These are phyloP conservation scores for Amanita polypyramis DNA, from an alignment of 768 basidiomycete species.

Conservation along the genomic window DNA sequence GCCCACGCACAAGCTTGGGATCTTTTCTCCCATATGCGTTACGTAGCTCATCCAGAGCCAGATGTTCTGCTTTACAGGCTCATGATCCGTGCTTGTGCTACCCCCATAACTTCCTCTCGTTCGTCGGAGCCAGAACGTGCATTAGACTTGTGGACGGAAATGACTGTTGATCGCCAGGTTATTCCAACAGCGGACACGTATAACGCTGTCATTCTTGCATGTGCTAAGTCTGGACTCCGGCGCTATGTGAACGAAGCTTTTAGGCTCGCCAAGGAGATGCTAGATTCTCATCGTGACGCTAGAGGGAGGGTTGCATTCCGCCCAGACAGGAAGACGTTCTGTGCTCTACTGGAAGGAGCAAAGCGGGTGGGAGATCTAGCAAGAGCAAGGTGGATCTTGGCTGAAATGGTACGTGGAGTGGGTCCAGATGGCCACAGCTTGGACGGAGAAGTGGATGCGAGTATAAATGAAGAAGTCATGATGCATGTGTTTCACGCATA, in stretches of 20 bases:
- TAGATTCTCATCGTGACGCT: conserved; percentile 65
- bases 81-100: conserved; percentile 86
- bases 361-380: conserved; percentile 79
- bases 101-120: conserved; percentile 29
- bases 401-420: conserved; percentile 55
- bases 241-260: conserved; percentile 74
- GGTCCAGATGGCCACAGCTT: conserved; percentile 13
- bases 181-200: conserved; percentile 62
- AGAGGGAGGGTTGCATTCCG: conserved; percentile 39
- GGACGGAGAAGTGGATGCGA: conserved; percentile 16
- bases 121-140: conserved; percentile 84
- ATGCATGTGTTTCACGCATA: conserved; percentile 83
- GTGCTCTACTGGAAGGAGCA: conserved; percentile 81
- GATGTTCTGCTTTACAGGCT: conserved; percentile 60
- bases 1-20: conserved; percentile 85
- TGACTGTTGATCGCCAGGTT: conserved; percentile 65
- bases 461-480: conserved; percentile 62
- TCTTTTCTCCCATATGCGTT: conserved; percentile 92
- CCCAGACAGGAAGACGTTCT: conserved; percentile 64
- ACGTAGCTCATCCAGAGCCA: conserved; percentile 81
- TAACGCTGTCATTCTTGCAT: conserved; percentile 74
- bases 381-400: conserved; percentile 82
- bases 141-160: conserved; percentile 87
- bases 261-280: conserved; percentile 78
- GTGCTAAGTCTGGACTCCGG: conserved; percentile 53